Evolutionary conservation across 2,329 filamentous ascomycete genomes (phyloP).

Genomic region (Fusarium albidum): DNA sequence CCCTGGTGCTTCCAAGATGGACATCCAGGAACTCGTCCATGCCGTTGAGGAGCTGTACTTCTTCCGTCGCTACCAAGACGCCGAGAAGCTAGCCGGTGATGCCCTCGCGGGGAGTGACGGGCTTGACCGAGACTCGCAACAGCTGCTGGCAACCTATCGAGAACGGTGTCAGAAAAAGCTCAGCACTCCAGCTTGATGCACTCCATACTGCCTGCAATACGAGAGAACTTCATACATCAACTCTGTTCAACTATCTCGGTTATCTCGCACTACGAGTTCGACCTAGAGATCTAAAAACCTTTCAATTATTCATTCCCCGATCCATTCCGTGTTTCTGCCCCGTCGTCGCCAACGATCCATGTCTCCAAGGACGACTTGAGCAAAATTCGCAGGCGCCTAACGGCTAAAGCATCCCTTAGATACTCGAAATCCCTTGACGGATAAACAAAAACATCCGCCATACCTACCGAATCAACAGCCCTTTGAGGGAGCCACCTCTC

Average conservation of each 20-base stretch:
- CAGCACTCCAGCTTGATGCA: conserved; percentile 8
- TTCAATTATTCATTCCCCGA: conserved; percentile 17
- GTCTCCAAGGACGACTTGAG: conserved; percentile 3
- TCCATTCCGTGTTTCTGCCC: background rate
- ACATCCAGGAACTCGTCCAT: conserved; percentile 60
- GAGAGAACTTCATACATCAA: background rate
- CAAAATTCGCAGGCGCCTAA: background rate
- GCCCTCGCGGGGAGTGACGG: conserved; percentile 45
- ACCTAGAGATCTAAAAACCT: conserved; percentile 5
- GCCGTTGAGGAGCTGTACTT: conserved; percentile 68
- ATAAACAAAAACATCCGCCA: background rate
- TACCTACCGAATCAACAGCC: background rate
- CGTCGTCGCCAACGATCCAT: background rate
- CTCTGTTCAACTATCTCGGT: background rate
- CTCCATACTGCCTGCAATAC: background rate
- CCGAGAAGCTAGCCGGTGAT: conserved; percentile 49
- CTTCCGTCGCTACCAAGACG: conserved; percentile 56
- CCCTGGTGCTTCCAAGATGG: conserved; percentile 52
- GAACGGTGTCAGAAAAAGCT: conserved; percentile 49
- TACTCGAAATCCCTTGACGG: background rate
- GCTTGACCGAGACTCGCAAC: conserved; percentile 55
- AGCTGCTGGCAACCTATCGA: conserved; percentile 53
- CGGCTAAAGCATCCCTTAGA: background rate
- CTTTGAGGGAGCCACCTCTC: background rate
- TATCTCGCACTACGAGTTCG: background rate